Evolutionary conservation across 495 filamentous ascomycete genomes (phyloP), one percentile per base, ranked within the genome.

Genomic region (Penicillium atrosanguineum): DNA sequence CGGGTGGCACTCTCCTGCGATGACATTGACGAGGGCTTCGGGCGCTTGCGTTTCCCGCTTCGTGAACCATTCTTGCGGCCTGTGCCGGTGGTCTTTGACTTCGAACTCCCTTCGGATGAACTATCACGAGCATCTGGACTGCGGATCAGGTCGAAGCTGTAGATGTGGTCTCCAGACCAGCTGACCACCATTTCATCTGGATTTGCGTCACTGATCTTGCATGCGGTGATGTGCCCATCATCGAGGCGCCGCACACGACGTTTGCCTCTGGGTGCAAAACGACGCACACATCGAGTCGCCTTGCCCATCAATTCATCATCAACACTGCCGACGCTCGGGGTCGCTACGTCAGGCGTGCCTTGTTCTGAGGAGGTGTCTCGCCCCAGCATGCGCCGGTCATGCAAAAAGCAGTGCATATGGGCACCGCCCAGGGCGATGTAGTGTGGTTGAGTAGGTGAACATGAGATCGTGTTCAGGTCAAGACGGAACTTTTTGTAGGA

Each of bases 151-250:
- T 90, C 83, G 55, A 90, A 90, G 61, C 83, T 83, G 65, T 90
- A 90, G 55, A 90, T 85, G 48, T 83, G 79, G 53, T 89, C 84
- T 14, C 86, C 87, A 34, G 85, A 88, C 87, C 87, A 90, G 60
- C 86, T 89, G 23, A 82, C 87, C 5, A 90, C 72, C 61, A 90
- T 77, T 52, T 90, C 86, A 50, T 89, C 84, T 3, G 87, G 87
- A 50, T 88, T 82, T 11, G 83, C 84, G 70, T 90, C 86, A 42
- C 87, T 89, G 53, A 90, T 90, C 67, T 89, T 90, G 67, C 85
- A 88, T 8, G 86, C 85, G 1, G 87, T 90, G 62, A 90, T 89
- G 54, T 90, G 87, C 31, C 84, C 80, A 50, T 81, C 81, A 37
- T 82, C 77, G 9, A 68, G 72, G 34, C 72, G 61, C 31, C 67